These are phyloP conservation scores for Fusarium armeniacum DNA, from an alignment of 2,329 filamentous ascomycete species.

Conservation along the genomic window DNA sequence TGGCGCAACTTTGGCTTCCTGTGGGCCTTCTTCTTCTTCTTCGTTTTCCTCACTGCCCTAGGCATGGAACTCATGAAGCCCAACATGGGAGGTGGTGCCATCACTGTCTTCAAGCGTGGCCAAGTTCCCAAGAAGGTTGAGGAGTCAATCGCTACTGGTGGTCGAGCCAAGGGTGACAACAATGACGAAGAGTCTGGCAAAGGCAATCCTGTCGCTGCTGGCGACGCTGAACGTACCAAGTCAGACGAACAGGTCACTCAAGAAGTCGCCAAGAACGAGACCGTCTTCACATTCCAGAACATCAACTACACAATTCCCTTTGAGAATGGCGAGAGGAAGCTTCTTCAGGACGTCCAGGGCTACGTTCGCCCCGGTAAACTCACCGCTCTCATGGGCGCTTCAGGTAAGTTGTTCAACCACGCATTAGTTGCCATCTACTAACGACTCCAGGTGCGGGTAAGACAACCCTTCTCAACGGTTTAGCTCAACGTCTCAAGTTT, in stretches of 20 bases:
- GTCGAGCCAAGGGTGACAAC: constrained; percentile 53
- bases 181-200: constrained; percentile 65
- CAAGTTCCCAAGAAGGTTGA: constrained; percentile 72
- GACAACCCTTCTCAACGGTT: constrained; percentile 79
- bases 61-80: constrained; percentile 77
- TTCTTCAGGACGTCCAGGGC: constrained; percentile 84
- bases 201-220: constrained; percentile 46
- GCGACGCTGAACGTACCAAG: constrained; percentile 46
- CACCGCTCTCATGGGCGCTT: constrained; percentile 80
- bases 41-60: constrained; percentile 78
- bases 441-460: constrained; percentile 68
- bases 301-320: constrained; percentile 65
- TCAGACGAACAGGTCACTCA: constrained; percentile 48
- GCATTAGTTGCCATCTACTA: background rate
- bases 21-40: constrained; percentile 80
- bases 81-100: constrained; percentile 70
- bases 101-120: constrained; percentile 73
- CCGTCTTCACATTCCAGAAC: constrained; percentile 67
- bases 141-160: constrained; percentile 68
- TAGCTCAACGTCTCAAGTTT: constrained; percentile 81
- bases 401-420: constrained; percentile 51
- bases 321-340: constrained; percentile 75
- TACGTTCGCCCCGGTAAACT: constrained; percentile 86
- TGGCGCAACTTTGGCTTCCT: constrained; percentile 86
- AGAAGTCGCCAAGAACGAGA: constrained; percentile 72